A percentile compares a stretch with the other conserved stretches of the same genome.
Evolutionary conservation across 805 yeast genomes (phyloP).

Genomic region (Metschnikowia colocasiae): DNA sequence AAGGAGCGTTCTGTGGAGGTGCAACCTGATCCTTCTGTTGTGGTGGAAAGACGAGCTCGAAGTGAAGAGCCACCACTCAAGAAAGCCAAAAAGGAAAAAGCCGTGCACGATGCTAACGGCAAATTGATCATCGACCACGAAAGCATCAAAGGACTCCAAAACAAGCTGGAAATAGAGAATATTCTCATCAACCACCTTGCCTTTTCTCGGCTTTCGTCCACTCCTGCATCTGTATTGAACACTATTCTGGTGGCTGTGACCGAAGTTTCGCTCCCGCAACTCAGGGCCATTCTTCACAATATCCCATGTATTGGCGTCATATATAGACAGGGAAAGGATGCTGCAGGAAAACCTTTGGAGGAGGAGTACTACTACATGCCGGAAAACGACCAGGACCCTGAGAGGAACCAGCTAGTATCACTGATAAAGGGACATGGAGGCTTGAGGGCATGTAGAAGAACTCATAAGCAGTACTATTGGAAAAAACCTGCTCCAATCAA

Average conservation of each 20-base stretch:
- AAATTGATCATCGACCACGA: constrained; percentile 25
- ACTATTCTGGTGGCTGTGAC: constrained; percentile 57
- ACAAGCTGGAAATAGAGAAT: constrained; percentile 53
- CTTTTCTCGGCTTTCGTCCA: constrained; percentile 80
- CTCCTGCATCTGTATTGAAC: constrained; percentile 72
- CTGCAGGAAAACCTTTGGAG: constrained; percentile 91
- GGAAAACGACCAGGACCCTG: constrained; percentile 71
- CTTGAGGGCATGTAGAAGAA: constrained; percentile 84
- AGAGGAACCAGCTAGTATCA: constrained; percentile 66
- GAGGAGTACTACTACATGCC: constrained; percentile 90
- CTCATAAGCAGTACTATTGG: constrained; percentile 87
- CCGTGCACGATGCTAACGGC: constrained; percentile 23
- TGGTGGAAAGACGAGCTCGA: constrained; percentile 22
- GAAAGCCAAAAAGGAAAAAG: constrained; percentile 18
- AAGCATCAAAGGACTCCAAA: constrained; percentile 29
- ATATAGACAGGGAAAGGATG: constrained; percentile 87
- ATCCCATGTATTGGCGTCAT: constrained; percentile 79
- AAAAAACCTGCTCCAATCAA: constrained; percentile 53
- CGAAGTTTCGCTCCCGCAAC: constrained; percentile 40
- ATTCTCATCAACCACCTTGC: constrained; percentile 82
- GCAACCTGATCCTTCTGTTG: not conserved
- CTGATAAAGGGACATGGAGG: constrained; percentile 78
- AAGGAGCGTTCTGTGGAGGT: not conserved
- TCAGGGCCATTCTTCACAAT: constrained; percentile 42
- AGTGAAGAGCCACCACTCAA: constrained; percentile 33